Evolutionary conservation across 495 filamentous ascomycete species (phyloP), one percentile per base, ranked within the genome.

Genomic region (Penicillium desertorum): DNA sequence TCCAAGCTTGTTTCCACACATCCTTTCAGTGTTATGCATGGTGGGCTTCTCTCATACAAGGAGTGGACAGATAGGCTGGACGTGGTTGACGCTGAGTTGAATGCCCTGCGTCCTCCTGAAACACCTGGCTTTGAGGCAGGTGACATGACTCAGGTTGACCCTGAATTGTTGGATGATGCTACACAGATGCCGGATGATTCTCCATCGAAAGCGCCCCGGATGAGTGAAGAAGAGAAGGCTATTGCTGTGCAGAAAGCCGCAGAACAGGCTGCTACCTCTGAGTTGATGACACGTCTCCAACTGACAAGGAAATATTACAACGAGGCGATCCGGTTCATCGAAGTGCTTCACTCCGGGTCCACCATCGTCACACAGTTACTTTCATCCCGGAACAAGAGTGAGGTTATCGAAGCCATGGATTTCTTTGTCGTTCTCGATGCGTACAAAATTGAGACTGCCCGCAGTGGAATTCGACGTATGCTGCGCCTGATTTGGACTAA

Each of bases 351-450:
- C 63, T 81, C 84, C 12, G 89, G 89, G 32, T 92, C 91, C 1
- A 76, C 73, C 3, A 80, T 86, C 12, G 84, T 98, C 17, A 89
- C 87, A 58, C 93, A 96, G 71, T 81, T 99, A 5, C 80, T 99
- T 10, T 87, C 88, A 6, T 93, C 92, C 14, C 90, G 88, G 66
- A 99, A 98, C 76, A 98, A 98, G 78, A 95, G 88, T 59, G 94
- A 99, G 70, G 89, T 96, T 23, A 96, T 98, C 54, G 95, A 98
- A 66, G 95, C 94, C 4, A 99, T 99, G 91, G 94, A 99, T 65
- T 98, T 94, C 72, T 96, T 98, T 63, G 90, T 92, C 56, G 85
- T 96, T 30, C 83, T 93, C 36, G 91, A 99, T 71, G 91, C 90
- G 7, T 97, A 97, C 81, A 92, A 92, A 70, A 84, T 99, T 44